A percentile compares a stretch with the other conserved stretches of the same genome.
Conservation (phyloP, 345 rosid genomes). For the Eucalyptus caleyi region DNA sequence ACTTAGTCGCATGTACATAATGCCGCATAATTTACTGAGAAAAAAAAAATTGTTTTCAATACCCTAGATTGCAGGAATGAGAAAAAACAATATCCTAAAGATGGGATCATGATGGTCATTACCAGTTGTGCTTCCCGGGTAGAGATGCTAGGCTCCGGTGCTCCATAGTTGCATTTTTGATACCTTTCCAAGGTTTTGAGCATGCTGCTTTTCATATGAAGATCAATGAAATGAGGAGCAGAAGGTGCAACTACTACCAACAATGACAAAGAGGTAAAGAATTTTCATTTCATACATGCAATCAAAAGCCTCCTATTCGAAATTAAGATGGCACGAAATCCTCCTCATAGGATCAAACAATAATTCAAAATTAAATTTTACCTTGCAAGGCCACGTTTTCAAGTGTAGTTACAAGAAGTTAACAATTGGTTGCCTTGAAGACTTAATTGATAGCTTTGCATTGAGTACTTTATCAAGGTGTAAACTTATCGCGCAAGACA, state of each 20-base stretch:
- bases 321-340: neutral
- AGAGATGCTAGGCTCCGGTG: constrained; percentile 75
- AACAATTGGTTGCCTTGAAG: neutral
- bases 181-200: constrained; percentile 94
- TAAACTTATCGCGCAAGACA: neutral
- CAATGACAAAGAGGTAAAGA: neutral
- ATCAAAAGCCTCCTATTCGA: neutral
- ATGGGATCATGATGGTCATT: neutral
- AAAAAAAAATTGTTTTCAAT: neutral
- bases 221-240: neutral
- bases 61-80: neutral
- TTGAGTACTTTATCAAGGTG: neutral
- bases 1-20: neutral
- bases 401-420: neutral
- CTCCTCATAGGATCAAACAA: neutral
- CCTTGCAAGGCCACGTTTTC: neutral
- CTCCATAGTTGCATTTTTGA: constrained; percentile 94
- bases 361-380: neutral
- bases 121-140: constrained; percentile 83
- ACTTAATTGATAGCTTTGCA: neutral
- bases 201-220: constrained; percentile 32
- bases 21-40: neutral
- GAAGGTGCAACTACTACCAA: neutral
- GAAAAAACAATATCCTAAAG: neutral
- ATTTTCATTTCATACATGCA: neutral